Evolutionary conservation across 352 stramenopile species (phyloP).

Genomic region (Globisporangium spinosum): DNA sequence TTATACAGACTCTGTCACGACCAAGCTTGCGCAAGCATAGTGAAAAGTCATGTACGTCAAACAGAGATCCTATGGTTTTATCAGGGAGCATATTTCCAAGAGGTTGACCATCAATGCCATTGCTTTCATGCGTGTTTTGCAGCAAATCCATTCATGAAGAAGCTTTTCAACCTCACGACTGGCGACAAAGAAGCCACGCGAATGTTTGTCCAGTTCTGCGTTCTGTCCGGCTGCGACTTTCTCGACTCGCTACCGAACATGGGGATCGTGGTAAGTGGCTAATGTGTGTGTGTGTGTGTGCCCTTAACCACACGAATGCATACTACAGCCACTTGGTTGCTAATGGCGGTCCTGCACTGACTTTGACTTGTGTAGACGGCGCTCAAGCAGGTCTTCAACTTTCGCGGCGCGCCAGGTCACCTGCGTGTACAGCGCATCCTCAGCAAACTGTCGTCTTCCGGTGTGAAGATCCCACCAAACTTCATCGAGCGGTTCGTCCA

Average conservation of each 20-base stretch:
- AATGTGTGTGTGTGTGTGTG: too few relatives aligned
- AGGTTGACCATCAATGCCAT: neutral
- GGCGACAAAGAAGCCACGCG: conserved; percentile 54
- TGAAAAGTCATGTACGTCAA: conserved; percentile 28
- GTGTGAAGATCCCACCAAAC: conserved; percentile 41
- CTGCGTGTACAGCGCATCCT: conserved; percentile 61
- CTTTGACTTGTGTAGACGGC: conserved; percentile 38
- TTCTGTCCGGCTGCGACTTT: conserved; percentile 72
- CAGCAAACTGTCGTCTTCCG: conserved; percentile 48
- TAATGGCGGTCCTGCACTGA: too few relatives aligned
- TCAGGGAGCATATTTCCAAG: neutral
- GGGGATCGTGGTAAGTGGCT: conserved; percentile 52
- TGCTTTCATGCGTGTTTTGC: neutral
- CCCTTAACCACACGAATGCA: too few relatives aligned
- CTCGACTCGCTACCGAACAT: conserved; percentile 75
- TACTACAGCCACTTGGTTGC: too few relatives aligned
- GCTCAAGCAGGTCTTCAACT: conserved; percentile 71
- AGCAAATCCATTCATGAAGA: conserved; percentile 58
- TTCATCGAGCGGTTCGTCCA: conserved; percentile 56
- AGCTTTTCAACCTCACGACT: conserved; percentile 54
- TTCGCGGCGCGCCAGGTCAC: conserved; percentile 48
- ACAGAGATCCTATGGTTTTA: neutral
- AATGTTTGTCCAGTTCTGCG: conserved; percentile 82
- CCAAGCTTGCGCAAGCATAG: conserved; percentile 49
- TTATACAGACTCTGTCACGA: conserved; percentile 43